Percentiles rank a stretch among this genome's conserved stretches.
These are phyloP conservation scores for Leptographium lundbergii DNA, from an alignment of 2,329 filamentous ascomycete genomes.

Conservation along the genomic window DNA sequence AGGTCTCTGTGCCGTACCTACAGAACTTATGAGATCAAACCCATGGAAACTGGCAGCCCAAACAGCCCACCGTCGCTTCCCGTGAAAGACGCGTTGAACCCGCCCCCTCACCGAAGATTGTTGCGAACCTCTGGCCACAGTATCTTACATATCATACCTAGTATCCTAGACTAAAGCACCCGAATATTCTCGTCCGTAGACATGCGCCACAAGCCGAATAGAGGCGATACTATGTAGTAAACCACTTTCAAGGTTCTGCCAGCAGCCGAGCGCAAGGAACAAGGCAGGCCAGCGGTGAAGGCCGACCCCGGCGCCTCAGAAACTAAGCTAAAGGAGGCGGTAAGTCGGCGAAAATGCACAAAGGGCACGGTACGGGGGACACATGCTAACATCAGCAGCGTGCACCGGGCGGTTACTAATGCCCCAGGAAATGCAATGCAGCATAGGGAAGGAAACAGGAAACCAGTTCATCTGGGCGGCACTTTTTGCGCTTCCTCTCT, in stretches of 20 bases:
- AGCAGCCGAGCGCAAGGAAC: neutral
- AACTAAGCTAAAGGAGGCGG: neutral
- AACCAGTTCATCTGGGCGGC: neutral
- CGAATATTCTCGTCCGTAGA: no score
- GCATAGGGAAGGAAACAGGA: neutral
- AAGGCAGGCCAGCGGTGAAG: neutral
- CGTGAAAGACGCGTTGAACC: neutral
- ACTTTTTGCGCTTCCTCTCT: neutral
- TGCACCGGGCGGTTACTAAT: neutral
- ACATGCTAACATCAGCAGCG: neutral
- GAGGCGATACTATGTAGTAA: no score
- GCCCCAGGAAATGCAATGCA: neutral
- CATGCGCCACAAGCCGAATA: no score
- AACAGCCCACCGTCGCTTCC: neutral
- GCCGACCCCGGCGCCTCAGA: neutral
- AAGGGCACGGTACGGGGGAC: neutral
- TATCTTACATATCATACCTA: neutral
- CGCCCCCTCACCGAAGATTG: neutral
- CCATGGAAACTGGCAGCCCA: neutral
- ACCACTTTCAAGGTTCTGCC: no score
- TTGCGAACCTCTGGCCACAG: neutral
- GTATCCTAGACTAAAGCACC: no score
- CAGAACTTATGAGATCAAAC: neutral
- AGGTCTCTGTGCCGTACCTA: neutral
- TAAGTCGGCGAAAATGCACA: neutral